Evolutionary conservation across 208 protist genomes (phyloP), one percentile per base, ranked within the genome.

Genomic region (Leptomonas pyrrhocoris): DNA sequence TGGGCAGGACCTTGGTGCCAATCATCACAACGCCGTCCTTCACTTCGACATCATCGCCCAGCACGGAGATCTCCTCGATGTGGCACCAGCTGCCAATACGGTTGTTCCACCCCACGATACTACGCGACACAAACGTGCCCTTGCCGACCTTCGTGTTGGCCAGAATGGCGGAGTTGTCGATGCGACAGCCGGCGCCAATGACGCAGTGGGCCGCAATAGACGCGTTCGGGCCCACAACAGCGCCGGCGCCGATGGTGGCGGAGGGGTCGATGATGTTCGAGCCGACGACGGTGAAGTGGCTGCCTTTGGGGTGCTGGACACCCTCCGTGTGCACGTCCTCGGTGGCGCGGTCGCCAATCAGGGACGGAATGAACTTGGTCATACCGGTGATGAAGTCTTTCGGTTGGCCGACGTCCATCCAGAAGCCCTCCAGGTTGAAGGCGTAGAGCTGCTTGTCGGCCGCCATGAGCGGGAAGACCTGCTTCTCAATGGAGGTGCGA

Each of bases 341-440:
- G 18, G 64, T 76, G 38, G 79, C 72, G 50, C 68, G 49, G 34
- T 48, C 74, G 48, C 79, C 80, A 36, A 69, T 53, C n/a, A 96
- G 74, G 18, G 78, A 84, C 28, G 79, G 65, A 46, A 99, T 88
- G 72, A 92, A 98, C 63, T 98, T 91, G 36, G 51, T 56, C 58
- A 94, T 91, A 19, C 97, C 98, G 12, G 65, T 54, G 59, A 98
- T 90, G 79, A 89, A 99, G 74, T 99, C 98, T 30, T 85, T 84
- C 5, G 98, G 98, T 82, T 99, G 91, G 53, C 98, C 98, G 60
- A 99, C 90, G 68, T 99, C 98, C 95, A 98, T 99, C 98, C 98
- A 99, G 80, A 99, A 99, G 40, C 97, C 95, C 38, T 94, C 81
- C 15, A 99, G 86, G 63, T 95, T 91, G 84, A 98, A 98, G 48